Evolutionary conservation across 1,139 yeast species (phyloP), one percentile per base, ranked within the genome.

Genomic region (Debaryomyces coudertii): DNA sequence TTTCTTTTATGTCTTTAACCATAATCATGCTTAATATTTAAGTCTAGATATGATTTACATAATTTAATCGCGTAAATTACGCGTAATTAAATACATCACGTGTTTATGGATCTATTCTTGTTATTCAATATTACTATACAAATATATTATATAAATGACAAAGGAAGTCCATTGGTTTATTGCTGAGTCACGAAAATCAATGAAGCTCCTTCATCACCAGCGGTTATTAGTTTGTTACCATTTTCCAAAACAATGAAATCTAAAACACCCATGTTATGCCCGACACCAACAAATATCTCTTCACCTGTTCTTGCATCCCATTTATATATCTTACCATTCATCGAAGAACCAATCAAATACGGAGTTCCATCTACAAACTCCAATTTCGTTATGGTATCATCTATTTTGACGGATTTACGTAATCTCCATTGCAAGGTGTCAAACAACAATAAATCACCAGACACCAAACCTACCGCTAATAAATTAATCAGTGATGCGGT

Each of bases 171-270:
- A 20, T 20, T 12, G 22, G 44, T 43, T 55, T 53, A 36, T 45
- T 50, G 33, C 50, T 75, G 34, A 7, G 41, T 38, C n/a, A 20
- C 16, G 58, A 84, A 92, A 6, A 93, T 80, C 55, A 93, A 73
- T 6, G 96, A 83, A 29, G 93, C 97, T 54, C 96, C 97, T 65
- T 93, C 99, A 64, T 93, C 99, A 51, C 98, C 98, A n/a, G 97
- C 99, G 23, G 97, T 89, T 35, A 90, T 79, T 42, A 95, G 61
- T 61, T 86, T 83, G 47, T 77, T 77, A 35, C 89, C 92, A 38
- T 78, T 69, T n/a, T 82, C 82, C 34, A 74, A 62, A 39, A 83
- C 58, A 11, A 86, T 82, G 63, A 92, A 90, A 58, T 90, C 97
- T 50, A 93, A 77, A 11, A 93, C 84, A 47, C 98, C 98, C 87